A percentile compares a stretch with the other conserved stretches of the same genome.
phyloP scores from a whole-genome alignment of 495 filamentous ascomycete genomes.

The Trichoderma asperelloides region DNA sequence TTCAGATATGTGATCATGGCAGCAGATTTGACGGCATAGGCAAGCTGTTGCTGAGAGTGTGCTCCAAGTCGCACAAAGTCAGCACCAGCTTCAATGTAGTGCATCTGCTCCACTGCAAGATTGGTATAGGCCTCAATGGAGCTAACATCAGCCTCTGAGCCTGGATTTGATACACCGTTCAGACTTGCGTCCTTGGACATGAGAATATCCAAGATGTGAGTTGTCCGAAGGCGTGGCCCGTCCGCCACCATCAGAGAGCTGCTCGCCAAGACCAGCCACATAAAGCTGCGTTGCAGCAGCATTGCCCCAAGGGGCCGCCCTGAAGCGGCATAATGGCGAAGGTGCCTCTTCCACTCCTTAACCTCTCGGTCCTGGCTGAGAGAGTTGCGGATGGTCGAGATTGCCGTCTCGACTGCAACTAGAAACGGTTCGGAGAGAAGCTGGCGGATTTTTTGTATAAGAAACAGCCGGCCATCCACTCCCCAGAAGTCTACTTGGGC shows the following conservation, averaged over 20 bases:
- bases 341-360: constrained; percentile 73
- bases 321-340: constrained; percentile 69
- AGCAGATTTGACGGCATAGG: constrained; percentile 74
- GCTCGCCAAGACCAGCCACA: constrained; percentile 69
- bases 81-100: constrained; percentile 74
- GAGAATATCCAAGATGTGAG: constrained; percentile 68
- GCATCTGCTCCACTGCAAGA: constrained; percentile 72
- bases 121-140: constrained; percentile 63
- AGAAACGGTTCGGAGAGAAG: constrained; percentile 77
- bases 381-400: constrained; percentile 69
- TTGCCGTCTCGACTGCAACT: constrained; percentile 72
- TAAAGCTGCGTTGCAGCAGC: constrained; percentile 78
- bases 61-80: constrained; percentile 83
- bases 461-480: constrained; percentile 53
- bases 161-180: constrained; percentile 31
- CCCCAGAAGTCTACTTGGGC: constrained; percentile 72
- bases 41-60: constrained; percentile 77
- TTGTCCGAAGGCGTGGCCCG: constrained; percentile 45
- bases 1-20: constrained; percentile 78
- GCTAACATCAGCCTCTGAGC: constrained; percentile 11
- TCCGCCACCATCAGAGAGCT: constrained; percentile 63
- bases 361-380: constrained; percentile 41
- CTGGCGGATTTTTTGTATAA: constrained; percentile 58
- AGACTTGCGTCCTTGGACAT: constrained; percentile 42
- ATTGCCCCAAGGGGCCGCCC: constrained; percentile 85